These are phyloP conservation scores for Tuber calosporum DNA, from an alignment of 495 filamentous ascomycete species.

Conservation along the genomic window DNA sequence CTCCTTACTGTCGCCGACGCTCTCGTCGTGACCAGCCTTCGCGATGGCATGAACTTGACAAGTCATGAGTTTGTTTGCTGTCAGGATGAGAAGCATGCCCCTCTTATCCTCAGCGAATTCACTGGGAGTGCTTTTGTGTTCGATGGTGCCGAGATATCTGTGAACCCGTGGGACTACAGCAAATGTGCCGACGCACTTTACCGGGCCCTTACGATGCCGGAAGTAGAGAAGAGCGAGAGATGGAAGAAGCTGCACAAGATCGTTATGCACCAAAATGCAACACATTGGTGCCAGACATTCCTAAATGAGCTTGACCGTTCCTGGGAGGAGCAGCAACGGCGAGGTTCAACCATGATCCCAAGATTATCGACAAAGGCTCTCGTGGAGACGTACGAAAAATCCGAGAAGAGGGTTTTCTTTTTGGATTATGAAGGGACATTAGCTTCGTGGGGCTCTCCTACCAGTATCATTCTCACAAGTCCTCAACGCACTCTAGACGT, in stretches of 20 bases:
- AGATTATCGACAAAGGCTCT: slow-evolving; percentile 63
- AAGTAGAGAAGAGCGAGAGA: slow-evolving; percentile 62
- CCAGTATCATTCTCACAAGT: slow-evolving; percentile 70
- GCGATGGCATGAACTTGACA: slow-evolving; percentile 92
- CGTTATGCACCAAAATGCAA: slow-evolving; percentile 72
- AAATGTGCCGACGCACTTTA: slow-evolving; percentile 77
- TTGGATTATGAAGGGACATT: slow-evolving; percentile 89
- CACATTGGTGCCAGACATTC: slow-evolving; percentile 72
- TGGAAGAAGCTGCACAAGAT: slow-evolving; percentile 67
- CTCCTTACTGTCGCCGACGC: slow-evolving; percentile 80
- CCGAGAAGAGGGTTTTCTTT: slow-evolving; percentile 67
- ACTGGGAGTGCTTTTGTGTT: slow-evolving; percentile 84
- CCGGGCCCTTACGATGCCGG: slow-evolving; percentile 66
- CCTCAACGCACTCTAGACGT: slow-evolving; percentile 75
- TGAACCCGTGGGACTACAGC: slow-evolving; percentile 91
- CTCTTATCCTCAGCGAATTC: slow-evolving; percentile 86
- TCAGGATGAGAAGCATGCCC: slow-evolving; percentile 83
- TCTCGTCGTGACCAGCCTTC: slow-evolving; percentile 84
- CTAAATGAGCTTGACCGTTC: slow-evolving; percentile 59
- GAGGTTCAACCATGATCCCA: slow-evolving; percentile 76
- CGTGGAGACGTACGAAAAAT: slow-evolving; percentile 55
- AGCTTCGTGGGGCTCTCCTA: slow-evolving; percentile 71
- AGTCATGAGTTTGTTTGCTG: slow-evolving; percentile 88
- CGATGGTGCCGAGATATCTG: slow-evolving; percentile 63
- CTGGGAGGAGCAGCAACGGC: slow-evolving; percentile 72